Evolutionary conservation across 768 basidiomycete species (phyloP).

Genomic region (Leccinum olivaceopallidum): DNA sequence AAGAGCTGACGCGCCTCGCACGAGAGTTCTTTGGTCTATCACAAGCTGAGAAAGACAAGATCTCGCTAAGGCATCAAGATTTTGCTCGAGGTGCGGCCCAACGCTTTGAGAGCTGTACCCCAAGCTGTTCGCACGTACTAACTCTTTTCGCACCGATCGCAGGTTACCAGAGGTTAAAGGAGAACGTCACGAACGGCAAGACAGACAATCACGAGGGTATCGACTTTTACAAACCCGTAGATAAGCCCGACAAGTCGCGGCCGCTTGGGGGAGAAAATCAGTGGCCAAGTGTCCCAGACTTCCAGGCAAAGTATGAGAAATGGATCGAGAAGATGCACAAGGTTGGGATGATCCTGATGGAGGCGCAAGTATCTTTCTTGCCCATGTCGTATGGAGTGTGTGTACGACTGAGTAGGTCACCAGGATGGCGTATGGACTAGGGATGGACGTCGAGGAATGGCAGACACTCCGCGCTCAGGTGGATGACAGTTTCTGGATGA

Average conservation of each 20-base stretch:
- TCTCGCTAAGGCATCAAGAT: conserved; percentile 70
- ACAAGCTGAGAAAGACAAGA: conserved; percentile 74
- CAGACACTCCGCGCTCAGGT: conserved; percentile 63
- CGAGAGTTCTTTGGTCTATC: conserved; percentile 72
- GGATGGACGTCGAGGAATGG: conserved; percentile 74
- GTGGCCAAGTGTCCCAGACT: conserved; percentile 66
- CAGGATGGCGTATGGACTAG: conserved; percentile 83
- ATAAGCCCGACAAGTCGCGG: conserved; percentile 65
- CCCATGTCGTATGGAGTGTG: not conserved
- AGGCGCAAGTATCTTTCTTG: conserved; percentile 58
- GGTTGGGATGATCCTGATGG: conserved; percentile 81
- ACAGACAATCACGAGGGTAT: conserved; percentile 85
- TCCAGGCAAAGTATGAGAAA: conserved; percentile 61
- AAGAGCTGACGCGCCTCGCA: conserved; percentile 64
- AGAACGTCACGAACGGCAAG: conserved; percentile 86
- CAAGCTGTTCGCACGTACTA: not conserved
- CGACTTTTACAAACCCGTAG: conserved; percentile 78
- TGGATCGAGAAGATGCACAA: conserved; percentile 89
- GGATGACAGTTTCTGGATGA: conserved; percentile 87
- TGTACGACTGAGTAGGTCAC: not conserved
- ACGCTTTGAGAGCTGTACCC: not conserved
- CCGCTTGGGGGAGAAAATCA: conserved; percentile 86
- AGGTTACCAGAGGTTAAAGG: conserved; percentile 81
- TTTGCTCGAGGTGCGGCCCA: conserved; percentile 63
- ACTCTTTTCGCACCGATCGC: not conserved